phyloP scores from a whole-genome alignment of 495 filamentous ascomycete genomes.

The Lasiosphaeria hispida region DNA sequence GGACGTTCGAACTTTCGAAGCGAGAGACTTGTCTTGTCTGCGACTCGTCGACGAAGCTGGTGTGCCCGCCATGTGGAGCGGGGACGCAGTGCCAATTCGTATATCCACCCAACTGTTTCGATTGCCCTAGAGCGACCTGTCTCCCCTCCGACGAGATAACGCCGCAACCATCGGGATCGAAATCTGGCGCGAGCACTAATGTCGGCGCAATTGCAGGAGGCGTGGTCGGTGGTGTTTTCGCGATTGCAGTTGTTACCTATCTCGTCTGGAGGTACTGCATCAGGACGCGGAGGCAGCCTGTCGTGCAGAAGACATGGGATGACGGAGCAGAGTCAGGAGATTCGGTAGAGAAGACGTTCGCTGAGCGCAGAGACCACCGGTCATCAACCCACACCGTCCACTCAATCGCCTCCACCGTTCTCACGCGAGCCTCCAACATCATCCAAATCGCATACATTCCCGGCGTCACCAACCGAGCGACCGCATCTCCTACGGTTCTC shows the following conservation, averaged over 20 bases:
- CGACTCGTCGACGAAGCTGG: conserved; percentile 21
- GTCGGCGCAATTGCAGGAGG: conserved; percentile 82
- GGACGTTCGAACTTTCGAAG: conserved; percentile 22
- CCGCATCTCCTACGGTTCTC: conserved; percentile 75
- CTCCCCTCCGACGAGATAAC: conserved; percentile 7
- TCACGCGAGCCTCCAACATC: conserved; percentile 95
- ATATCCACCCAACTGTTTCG: conserved; percentile 30
- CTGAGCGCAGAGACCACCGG: conserved; percentile 60
- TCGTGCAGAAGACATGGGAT: conserved; percentile 52
- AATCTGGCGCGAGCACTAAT: conserved; percentile 50
- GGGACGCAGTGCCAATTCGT: conserved; percentile 35
- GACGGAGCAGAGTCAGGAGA: conserved; percentile 49
- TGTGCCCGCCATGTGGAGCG: conserved; percentile 26
- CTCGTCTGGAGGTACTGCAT: conserved; percentile 85
- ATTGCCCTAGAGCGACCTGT: conserved; percentile 43
- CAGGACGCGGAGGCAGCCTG: conserved; percentile 68
- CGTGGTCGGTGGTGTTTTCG: conserved; percentile 71
- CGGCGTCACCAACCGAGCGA: conserved; percentile 90
- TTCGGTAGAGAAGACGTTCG: conserved; percentile 59
- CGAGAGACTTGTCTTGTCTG: conserved; percentile 24
- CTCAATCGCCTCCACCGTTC: conserved; percentile 91
- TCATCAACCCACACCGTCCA: conserved; percentile 82
- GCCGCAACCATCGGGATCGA: conserved; percentile 26
- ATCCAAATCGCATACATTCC: conserved; percentile 99
- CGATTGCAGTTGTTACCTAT: conserved; percentile 67